phyloP scores from a whole-genome alignment of 345 rosid genomes.

The Aegle marmelos region DNA sequence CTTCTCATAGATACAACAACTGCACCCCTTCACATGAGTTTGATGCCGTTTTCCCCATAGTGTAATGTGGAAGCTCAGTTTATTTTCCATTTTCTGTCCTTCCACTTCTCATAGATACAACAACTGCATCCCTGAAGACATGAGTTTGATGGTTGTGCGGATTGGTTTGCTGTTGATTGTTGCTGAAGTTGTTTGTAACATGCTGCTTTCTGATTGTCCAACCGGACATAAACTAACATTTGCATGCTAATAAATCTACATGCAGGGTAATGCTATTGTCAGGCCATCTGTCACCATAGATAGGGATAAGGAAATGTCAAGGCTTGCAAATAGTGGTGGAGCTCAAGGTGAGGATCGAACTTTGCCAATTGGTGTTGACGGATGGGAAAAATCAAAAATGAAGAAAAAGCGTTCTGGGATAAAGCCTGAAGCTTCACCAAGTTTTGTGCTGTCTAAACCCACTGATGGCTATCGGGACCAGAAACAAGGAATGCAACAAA shows the following conservation, averaged over 20 bases:
- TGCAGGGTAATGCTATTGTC: constrained; percentile 60
- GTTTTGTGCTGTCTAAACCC: constrained; percentile 48
- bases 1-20: not conserved
- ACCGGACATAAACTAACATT: constrained; percentile 15
- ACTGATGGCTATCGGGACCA: constrained; percentile 67
- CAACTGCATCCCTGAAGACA: not conserved
- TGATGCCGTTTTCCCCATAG: not conserved
- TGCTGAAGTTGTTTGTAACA: constrained; percentile 5
- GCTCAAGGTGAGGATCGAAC: constrained; percentile 75
- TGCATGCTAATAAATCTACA: constrained; percentile 39
- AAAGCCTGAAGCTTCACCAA: constrained; percentile 60
- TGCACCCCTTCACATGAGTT: too few species aligned
- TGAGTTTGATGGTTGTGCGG: not conserved
- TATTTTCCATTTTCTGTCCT: not conserved
- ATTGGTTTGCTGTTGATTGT: not conserved
- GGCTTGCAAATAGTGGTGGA: constrained; percentile 53
- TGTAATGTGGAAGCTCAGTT: not conserved
- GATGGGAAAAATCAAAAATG: constrained; percentile 92
- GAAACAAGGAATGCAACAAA: constrained; percentile 71
- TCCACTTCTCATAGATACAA: not conserved
- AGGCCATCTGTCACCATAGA: constrained; percentile 67
- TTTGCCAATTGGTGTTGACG: constrained; percentile 65
- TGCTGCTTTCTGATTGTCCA: constrained; percentile 9
- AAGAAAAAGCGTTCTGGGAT: constrained; percentile 91
- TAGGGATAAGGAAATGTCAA: constrained; percentile 68